Evolutionary conservation across 352 stramenopile species (phyloP).

Genomic region (Pythium aristosporum): DNA sequence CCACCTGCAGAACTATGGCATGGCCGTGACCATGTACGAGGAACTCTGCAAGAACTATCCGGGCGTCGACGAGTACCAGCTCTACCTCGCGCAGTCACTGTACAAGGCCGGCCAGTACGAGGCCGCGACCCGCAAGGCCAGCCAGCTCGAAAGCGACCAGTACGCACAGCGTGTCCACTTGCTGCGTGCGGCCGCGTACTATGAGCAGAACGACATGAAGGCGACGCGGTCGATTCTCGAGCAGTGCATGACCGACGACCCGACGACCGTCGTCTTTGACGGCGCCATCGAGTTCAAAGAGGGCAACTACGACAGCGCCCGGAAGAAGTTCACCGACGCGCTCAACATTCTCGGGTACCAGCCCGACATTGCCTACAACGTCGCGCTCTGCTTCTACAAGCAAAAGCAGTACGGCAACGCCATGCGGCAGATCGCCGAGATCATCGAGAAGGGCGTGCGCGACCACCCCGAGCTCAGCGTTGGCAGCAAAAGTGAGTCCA

Average conservation of each 20-base stretch:
- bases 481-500: slow-evolving; percentile 90
- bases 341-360: slow-evolving; percentile 93
- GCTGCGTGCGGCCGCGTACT: slow-evolving; percentile 92
- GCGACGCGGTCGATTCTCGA: slow-evolving; percentile 90
- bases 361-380: slow-evolving; percentile 93
- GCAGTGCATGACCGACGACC: slow-evolving; percentile 91
- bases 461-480: slow-evolving; percentile 94
- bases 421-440: slow-evolving; percentile 91
- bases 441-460: slow-evolving; percentile 91
- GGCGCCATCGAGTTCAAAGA: slow-evolving; percentile 86
- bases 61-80: slow-evolving; percentile 94
- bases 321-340: slow-evolving; percentile 91
- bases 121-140: slow-evolving; percentile 71
- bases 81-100: slow-evolving; percentile 95
- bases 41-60: slow-evolving; percentile 92
- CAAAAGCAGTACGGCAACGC: slow-evolving; percentile 91
- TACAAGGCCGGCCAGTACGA: slow-evolving; percentile 91
- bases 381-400: slow-evolving; percentile 94
- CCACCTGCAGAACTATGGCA: slow-evolving; percentile 92
- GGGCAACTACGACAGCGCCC: slow-evolving; percentile 86
- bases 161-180: slow-evolving; percentile 84
- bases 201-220: slow-evolving; percentile 94
- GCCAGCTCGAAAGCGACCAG: slow-evolving; percentile 84
- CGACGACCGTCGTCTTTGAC: slow-evolving; percentile 88
- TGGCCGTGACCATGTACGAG: slow-evolving; percentile 93